A percentile compares a stretch with the other conserved stretches of the same genome.
phyloP scores from a whole-genome alignment of 768 basidiomycete genomes.

The Trametes cingulata region DNA sequence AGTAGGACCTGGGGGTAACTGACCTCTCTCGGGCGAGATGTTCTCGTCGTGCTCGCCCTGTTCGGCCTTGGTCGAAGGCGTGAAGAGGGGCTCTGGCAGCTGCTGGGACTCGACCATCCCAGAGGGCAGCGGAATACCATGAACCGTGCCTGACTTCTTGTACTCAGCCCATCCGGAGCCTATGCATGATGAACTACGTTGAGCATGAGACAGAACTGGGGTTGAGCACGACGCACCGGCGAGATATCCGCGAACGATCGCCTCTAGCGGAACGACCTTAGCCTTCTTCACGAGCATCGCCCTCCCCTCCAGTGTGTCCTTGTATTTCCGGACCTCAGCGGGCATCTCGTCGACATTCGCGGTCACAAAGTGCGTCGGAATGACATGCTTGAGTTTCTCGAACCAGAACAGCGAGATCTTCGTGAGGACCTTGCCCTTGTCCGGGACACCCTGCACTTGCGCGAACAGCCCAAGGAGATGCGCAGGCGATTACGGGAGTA shows the following conservation, averaged over 20 bases:
- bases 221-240: constrained; percentile 60
- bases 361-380: constrained; percentile 90
- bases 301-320: constrained; percentile 76
- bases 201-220: neutral
- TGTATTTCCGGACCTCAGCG: constrained; percentile 69
- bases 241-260: constrained; percentile 94
- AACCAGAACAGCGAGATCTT: constrained; percentile 97
- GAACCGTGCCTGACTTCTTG: constrained; percentile 82
- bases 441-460: constrained; percentile 83
- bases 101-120: constrained; percentile 86
- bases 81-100: constrained; percentile 83
- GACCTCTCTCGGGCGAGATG: constrained; percentile 95
- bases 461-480: neutral
- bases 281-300: constrained; percentile 92
- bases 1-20: constrained; percentile 19
- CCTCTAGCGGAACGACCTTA: constrained; percentile 87
- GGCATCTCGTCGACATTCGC: constrained; percentile 82
- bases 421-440: constrained; percentile 89
- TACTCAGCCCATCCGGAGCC: constrained; percentile 98
- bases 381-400: constrained; percentile 69
- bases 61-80: constrained; percentile 96
- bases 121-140: constrained; percentile 74
- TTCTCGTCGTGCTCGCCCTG: constrained; percentile 96
- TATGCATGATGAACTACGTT: too few relatives aligned
- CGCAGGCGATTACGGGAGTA: neutral